Evolutionary conservation across 306 rosid species (phyloP), one percentile per base, ranked within the genome.

Genomic region (Carpinus fangiana): DNA sequence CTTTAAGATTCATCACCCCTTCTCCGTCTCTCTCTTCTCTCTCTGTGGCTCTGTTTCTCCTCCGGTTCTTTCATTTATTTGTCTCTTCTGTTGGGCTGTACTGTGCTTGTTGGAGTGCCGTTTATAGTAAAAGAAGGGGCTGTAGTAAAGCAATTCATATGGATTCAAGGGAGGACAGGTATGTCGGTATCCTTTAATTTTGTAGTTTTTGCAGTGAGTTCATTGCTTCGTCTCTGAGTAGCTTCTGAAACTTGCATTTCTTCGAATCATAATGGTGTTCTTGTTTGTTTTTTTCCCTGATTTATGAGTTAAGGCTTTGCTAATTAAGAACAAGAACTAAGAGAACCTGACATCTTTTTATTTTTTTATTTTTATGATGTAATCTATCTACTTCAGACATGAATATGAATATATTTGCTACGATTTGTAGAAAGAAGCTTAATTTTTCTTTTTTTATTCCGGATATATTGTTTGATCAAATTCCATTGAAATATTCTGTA

Each of bases 131-230:
- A 50, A 31, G 23, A 16, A 62, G 66, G 4, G 31, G 61, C 20
- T 4, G 28, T 23, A 12, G 20, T 13, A 53, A 20, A 66, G 62
- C 38, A 53, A 12, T 67, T 38, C 51, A 23, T 4, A 74, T 75
- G 84, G 78, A 73, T 80, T 84, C 73, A 67, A 76, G 14, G 75
- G 84, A 71, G 47, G 56, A 81, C 74, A 87, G 78, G 83, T 85
- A 80, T 72, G 75, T 66, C 78, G 81, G 73, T 82, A 53, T 78
- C 61, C 79, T 34, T 60, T 11, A 64, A 43, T 73, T 79, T 82
- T 67, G 43, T 38, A 56, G 64, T 67, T 72, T 61, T 64, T 73
- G 70, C 51, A 38, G 38, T 28, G 43, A 21, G 5, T 74, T 43
- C 16, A 28, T 13, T n/a, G 38, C 52, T 80, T 68, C 36, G 46